Evolutionary conservation across 2,329 filamentous ascomycete species (phyloP).

Genomic region (Hymenoscyphus salicellus): DNA sequence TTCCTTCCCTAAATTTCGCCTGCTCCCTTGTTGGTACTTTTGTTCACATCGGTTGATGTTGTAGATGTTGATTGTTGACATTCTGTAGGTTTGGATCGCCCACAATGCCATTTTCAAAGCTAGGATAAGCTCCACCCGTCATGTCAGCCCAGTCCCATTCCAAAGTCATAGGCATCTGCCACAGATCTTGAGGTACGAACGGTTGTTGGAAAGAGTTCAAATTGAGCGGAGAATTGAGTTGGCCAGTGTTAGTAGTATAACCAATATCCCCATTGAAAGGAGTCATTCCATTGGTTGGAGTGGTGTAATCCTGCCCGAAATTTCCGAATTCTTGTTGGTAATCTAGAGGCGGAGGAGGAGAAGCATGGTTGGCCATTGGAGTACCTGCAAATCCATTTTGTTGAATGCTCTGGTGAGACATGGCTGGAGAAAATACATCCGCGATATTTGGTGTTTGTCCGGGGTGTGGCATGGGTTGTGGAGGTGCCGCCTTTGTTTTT

Average conservation of each 20-base stretch:
- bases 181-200: constrained; percentile 87
- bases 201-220: constrained; percentile 69
- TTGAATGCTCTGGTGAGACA: constrained; percentile 29
- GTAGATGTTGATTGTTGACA: constrained; percentile 28
- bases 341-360: constrained; percentile 14
- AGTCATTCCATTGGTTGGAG: constrained; percentile 26
- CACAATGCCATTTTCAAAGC: constrained; percentile 56
- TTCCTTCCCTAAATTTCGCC: background rate
- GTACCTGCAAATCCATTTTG: constrained; percentile 32
- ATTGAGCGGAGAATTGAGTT: constrained; percentile 30
- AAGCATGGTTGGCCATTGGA: constrained; percentile 20
- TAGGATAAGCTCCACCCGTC: constrained; percentile 62
- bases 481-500: constrained; percentile 25
- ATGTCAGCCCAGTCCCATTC: constrained; percentile 74
- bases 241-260: constrained; percentile 31
- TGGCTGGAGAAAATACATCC: constrained; percentile 31
- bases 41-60: constrained; percentile 24
- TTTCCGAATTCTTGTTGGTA: constrained; percentile 25
- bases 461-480: constrained; percentile 29
- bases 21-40: background rate
- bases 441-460: constrained; percentile 25
- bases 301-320: constrained; percentile 28
- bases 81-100: constrained; percentile 28
- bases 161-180: constrained; percentile 92
- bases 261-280: constrained; percentile 30